A percentile compares a stretch with the other conserved stretches of the same genome.
phyloP scores from a whole-genome alignment of 169 alveolate species.

The Plasmodium gonderi region DNA sequence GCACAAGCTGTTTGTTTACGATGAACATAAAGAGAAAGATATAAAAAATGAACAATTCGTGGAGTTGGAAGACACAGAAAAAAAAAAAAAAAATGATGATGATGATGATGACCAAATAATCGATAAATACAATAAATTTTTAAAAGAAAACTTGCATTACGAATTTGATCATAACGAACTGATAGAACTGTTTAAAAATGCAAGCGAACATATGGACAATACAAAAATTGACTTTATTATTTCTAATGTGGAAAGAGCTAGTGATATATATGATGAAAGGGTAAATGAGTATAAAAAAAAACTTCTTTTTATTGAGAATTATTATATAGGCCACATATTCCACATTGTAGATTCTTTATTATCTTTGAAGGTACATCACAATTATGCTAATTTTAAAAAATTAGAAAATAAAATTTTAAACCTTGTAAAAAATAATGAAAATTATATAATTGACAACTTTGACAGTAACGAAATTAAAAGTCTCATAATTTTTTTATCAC shows the following conservation, averaged over 20 bases:
- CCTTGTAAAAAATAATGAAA: slow-evolving; percentile 61
- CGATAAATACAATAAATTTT: background rate
- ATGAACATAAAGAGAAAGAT: slow-evolving; percentile 36
- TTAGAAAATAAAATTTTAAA: slow-evolving; percentile 45
- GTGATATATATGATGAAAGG: background rate
- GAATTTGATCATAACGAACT: slow-evolving; percentile 11
- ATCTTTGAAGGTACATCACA: slow-evolving; percentile 52
- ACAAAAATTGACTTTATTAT: slow-evolving; percentile 6
- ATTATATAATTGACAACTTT: slow-evolving; percentile 50
- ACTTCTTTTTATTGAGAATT: slow-evolving; percentile 42
- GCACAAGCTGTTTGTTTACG: slow-evolving; percentile 22
- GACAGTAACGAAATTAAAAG: slow-evolving; percentile 74
- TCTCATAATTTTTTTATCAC: slow-evolving; percentile 54
- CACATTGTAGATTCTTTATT: slow-evolving; percentile 30
- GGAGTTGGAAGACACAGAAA: background rate
- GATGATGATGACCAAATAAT: background rate
- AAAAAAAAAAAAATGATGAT: background rate
- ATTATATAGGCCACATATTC: slow-evolving; percentile 65
- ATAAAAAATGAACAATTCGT: slow-evolving; percentile 48
- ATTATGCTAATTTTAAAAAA: slow-evolving; percentile 12
- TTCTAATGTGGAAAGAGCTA: background rate
- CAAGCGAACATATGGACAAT: slow-evolving; percentile 7
- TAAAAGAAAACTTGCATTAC: slow-evolving; percentile 36
- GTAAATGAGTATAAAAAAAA: slow-evolving; percentile 17
- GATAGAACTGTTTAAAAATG: background rate